These are phyloP conservation scores for Medicago lupulina DNA, from an alignment of 306 rosid genomes.

Conservation along the genomic window DNA sequence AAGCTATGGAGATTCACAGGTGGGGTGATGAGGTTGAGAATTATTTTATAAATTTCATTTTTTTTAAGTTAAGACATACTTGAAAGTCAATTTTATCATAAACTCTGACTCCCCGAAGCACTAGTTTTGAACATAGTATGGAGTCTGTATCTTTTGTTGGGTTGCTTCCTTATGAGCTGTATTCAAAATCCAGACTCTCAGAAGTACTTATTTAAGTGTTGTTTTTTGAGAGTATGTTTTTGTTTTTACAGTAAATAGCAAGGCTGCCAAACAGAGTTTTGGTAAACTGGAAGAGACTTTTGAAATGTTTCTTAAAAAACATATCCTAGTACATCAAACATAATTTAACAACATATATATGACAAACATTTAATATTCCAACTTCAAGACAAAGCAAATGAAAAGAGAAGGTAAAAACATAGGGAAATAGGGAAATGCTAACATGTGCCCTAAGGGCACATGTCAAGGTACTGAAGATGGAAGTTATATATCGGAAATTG, in stretches of 20 bases:
- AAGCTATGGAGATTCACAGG: slow-evolving; percentile 99
- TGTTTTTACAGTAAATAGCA: slow-evolving; percentile 6
- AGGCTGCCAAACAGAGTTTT: slow-evolving; percentile 29
- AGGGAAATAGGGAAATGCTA: too few relatives aligned
- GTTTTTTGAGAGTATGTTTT: slow-evolving; percentile 6
- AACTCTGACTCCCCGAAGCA: slow-evolving; percentile 4
- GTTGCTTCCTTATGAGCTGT: slow-evolving; percentile 27
- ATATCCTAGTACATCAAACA: background rate
- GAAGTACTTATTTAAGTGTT: background rate
- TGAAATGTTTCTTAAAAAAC: background rate
- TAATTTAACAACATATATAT: slow-evolving; percentile 18
- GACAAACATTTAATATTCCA: slow-evolving; percentile 11
- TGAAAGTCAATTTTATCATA: slow-evolving; percentile 19
- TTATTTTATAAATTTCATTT: background rate
- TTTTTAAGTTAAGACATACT: background rate
- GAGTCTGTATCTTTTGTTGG: background rate
- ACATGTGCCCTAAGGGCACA: too few relatives aligned
- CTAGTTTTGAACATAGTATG: slow-evolving; percentile 34
- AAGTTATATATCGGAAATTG: too few relatives aligned
- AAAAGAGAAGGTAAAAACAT: background rate
- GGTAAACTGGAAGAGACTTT: slow-evolving; percentile 3
- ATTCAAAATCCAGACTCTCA: slow-evolving; percentile 1
- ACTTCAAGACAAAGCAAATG: slow-evolving; percentile 14
- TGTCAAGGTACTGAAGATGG: too few relatives aligned
- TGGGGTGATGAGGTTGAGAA: slow-evolving; percentile 27